These are phyloP conservation scores for Colletotrichum endophyticum DNA, from an alignment of 2,329 filamentous ascomycete species.

Conservation along the genomic window DNA sequence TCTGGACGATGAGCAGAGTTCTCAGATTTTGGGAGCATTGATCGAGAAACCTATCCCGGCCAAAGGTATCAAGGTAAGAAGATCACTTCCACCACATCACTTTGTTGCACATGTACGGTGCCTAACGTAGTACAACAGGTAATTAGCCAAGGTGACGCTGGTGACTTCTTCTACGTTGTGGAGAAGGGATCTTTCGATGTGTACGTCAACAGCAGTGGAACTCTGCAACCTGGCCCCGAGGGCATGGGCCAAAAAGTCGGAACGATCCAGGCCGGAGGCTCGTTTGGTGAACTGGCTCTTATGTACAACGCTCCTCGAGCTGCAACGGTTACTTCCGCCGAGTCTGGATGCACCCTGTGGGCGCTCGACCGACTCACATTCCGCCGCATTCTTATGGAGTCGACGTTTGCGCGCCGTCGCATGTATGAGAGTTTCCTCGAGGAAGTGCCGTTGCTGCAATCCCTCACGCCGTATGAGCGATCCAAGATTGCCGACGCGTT, in stretches of 20 bases:
- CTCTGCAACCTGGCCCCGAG: slow-evolving; percentile 78
- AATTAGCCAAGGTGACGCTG: slow-evolving; percentile 92
- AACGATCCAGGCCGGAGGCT: slow-evolving; percentile 84
- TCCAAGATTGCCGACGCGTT: slow-evolving; percentile 97
- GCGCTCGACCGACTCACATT: slow-evolving; percentile 95
- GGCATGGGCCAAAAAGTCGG: slow-evolving; percentile 86
- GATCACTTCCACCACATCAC: background rate
- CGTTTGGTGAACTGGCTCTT: slow-evolving; percentile 93
- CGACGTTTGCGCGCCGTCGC: slow-evolving; percentile 90
- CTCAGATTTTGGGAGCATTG: slow-evolving; percentile 86
- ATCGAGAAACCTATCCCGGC: slow-evolving; percentile 95
- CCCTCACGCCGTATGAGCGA: slow-evolving; percentile 88
- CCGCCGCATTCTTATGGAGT: slow-evolving; percentile 97
- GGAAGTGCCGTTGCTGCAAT: slow-evolving; percentile 84
- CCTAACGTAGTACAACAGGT: slow-evolving; percentile 62
- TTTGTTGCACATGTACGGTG: background rate
- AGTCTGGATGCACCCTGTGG: slow-evolving; percentile 84
- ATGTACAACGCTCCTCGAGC: slow-evolving; percentile 99
- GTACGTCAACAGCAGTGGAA: slow-evolving; percentile 81
- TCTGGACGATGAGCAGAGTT: slow-evolving; percentile 90
- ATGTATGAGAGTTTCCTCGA: slow-evolving; percentile 98
- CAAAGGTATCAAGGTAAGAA: slow-evolving; percentile 74
- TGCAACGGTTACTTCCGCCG: slow-evolving; percentile 87
- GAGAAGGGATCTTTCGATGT: slow-evolving; percentile 91
- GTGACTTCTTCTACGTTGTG: slow-evolving; percentile 97